Evolutionary conservation across 192 early-diverging fungal genomes (phyloP).

Genomic region (Backusella tarrabulga): DNA sequence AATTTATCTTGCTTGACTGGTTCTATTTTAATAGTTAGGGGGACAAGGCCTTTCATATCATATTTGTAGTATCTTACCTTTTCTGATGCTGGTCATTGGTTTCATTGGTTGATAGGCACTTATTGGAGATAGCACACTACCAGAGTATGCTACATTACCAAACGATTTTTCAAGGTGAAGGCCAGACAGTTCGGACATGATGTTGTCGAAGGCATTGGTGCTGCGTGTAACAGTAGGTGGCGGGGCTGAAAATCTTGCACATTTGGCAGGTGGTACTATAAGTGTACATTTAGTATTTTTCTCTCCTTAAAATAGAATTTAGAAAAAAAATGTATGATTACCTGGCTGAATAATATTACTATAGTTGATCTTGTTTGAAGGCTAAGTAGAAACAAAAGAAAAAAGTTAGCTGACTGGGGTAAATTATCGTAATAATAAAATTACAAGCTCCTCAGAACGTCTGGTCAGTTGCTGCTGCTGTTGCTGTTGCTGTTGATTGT

Average conservation of each 20-base stretch:
- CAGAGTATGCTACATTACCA: neutral
- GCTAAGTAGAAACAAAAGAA: neutral
- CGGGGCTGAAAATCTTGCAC: slow-evolving; percentile 5
- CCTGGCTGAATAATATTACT: slow-evolving; percentile 6
- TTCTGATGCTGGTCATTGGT: neutral
- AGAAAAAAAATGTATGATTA: neutral
- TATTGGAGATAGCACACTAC: neutral
- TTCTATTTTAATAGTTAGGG: neutral
- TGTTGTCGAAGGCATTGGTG: neutral
- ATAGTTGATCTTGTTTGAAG: slow-evolving; percentile 1
- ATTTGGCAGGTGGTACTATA: neutral
- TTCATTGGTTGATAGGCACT: neutral
- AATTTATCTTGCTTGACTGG: neutral
- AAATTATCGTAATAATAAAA: no score
- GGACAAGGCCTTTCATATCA: neutral
- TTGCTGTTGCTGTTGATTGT: neutral
- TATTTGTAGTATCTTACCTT: neutral
- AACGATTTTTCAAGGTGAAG: neutral
- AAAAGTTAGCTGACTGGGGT: neutral
- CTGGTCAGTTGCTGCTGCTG: no score
- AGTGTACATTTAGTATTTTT: neutral
- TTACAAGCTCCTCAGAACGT: no score
- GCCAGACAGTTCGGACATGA: neutral
- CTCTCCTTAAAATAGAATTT: neutral
- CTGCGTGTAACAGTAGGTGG: neutral